A percentile compares a stretch with the other conserved stretches of the same genome.
Evolutionary conservation across 1,139 yeast species (phyloP).

Genomic region (Citeromyces hawaiiensis): DNA sequence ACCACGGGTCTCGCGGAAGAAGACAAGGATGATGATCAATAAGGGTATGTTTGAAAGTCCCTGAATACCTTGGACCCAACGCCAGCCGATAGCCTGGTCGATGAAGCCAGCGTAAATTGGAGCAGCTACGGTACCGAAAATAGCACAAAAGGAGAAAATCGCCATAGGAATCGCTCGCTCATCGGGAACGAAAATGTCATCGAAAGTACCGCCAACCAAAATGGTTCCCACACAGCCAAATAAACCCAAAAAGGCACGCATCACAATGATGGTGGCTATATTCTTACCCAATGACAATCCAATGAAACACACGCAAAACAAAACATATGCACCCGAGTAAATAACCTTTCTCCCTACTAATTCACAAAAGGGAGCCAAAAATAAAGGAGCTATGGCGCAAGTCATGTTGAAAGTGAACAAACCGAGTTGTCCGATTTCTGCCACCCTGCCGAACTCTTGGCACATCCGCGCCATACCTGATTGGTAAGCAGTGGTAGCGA

Average conservation of each 20-base stretch:
- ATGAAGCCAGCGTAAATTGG: conserved; percentile 60
- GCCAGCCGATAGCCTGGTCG: conserved; percentile 58
- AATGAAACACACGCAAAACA: conserved; percentile 55
- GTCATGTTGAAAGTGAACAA: conserved; percentile 54
- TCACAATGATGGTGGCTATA: conserved; percentile 54
- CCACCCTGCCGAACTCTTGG: conserved; percentile 4
- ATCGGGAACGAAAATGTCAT: conserved; percentile 53
- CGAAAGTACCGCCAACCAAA: conserved; percentile 65
- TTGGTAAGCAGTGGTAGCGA: conserved; percentile 52
- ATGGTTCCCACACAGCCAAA: conserved; percentile 73
- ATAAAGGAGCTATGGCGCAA: conserved; percentile 63
- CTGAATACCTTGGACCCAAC: conserved; percentile 61
- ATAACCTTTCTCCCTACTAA: conserved; percentile 56
- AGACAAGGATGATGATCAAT: conserved; percentile 29
- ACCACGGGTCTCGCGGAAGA: conserved; percentile 48
- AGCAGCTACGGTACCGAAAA: conserved; percentile 56
- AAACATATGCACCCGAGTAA: conserved; percentile 36
- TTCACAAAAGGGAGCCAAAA: conserved; percentile 67
- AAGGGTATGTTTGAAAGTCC: conserved; percentile 60
- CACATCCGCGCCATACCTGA: not conserved
- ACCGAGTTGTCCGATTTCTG: conserved; percentile 34
- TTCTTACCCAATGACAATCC: conserved; percentile 65
- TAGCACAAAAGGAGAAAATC: conserved; percentile 56
- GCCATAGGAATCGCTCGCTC: conserved; percentile 76
- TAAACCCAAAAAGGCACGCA: conserved; percentile 57